phyloP scores from a whole-genome alignment of 768 basidiomycete species.

The Pulveroboletus sp. region DNA sequence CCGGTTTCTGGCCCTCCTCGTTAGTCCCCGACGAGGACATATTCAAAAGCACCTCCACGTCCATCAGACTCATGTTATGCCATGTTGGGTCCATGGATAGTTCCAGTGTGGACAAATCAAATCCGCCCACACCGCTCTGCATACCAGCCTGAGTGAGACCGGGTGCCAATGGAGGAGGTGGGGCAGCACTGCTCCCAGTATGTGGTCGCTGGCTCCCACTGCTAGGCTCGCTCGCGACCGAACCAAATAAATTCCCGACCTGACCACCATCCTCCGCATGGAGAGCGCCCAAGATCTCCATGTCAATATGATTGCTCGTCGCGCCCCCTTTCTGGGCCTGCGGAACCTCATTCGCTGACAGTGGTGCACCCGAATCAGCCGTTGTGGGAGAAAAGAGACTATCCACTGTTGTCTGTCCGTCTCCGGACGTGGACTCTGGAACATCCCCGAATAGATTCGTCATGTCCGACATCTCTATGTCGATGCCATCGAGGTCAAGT shows the following conservation, averaged over 20 bases:
- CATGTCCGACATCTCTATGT: conserved; percentile 52
- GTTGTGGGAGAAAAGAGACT: conserved; percentile 49
- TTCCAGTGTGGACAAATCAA: conserved; percentile 49
- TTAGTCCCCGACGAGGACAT: conserved; percentile 32
- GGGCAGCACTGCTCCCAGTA: conserved; percentile 24
- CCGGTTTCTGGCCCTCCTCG: conserved; percentile 23
- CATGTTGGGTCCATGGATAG: conserved; percentile 41
- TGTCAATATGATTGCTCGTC: conserved; percentile 25
- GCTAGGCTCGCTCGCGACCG: conserved; percentile 25
- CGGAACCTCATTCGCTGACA: conserved; percentile 12
- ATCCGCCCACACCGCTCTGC: conserved; percentile 28
- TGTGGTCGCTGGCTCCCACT: conserved; percentile 10
- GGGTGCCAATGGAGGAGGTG: conserved; percentile 40
- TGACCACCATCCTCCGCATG: conserved; percentile 19
- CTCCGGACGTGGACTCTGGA: conserved; percentile 33
- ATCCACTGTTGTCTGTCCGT: conserved; percentile 36
- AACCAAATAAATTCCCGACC: conserved; percentile 20
- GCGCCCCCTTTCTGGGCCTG: conserved; percentile 17
- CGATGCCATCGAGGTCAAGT: conserved; percentile 65
- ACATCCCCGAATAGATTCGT: conserved; percentile 53
- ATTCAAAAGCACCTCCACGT: conserved; percentile 52
- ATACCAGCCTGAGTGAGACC: conserved; percentile 32
- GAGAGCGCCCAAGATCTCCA: conserved; percentile 35
- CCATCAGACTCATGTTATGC: conserved; percentile 43
- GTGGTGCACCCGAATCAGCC: conserved; percentile 17